Evolutionary conservation across 345 rosid species (phyloP), one percentile per base, ranked within the genome.

Genomic region (Zanthoxylum bungeanum): DNA sequence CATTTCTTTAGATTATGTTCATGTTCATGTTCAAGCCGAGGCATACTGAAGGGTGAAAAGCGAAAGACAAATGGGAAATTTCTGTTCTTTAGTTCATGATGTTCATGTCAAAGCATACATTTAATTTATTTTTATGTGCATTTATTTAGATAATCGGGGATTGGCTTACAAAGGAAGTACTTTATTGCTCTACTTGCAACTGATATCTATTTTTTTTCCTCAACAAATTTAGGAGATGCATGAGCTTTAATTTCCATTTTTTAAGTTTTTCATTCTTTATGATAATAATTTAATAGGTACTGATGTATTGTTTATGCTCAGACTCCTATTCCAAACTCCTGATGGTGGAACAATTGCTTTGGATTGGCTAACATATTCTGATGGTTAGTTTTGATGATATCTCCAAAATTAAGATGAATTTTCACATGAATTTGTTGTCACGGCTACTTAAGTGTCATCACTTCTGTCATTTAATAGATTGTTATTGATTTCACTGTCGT

Each of bases 261-360:
- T 9, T 33, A 33, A 36, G 5, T 17, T 12, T 33, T 33, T 1
- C 4, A 0, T 44, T 5, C 44, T 42, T 12, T 37, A 14, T 59
- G 37, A 39, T 17, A 46, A 58, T 55, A n/a, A n/a, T 46, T 17
- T 27, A 19, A 14, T 31, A 40, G 19, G 12, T 58, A n/a, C 59
- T 31, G 12, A 24, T 11, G 46, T 56, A 9, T 34, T 59, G 66
- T 25, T 49, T 57, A 51, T 65, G 58, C 9, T 31, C 67, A 80
- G 84, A 42, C 68, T 31, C 17, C 40, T 80, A 4, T 77, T 80
- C 60, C 19, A 28, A 7, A 64, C 76, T 39, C 56, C 24, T 74
- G 84, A 80, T 74, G 84, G 84, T 47, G 81, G 84, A 60, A 80
- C 84, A 19, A 66, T 80, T 71, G 84, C 84, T 40, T 74, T 77